Base-by-base conservation (phyloP, 2,329 filamentous ascomycete genomes). In the Neospermospora avenae region DNA sequence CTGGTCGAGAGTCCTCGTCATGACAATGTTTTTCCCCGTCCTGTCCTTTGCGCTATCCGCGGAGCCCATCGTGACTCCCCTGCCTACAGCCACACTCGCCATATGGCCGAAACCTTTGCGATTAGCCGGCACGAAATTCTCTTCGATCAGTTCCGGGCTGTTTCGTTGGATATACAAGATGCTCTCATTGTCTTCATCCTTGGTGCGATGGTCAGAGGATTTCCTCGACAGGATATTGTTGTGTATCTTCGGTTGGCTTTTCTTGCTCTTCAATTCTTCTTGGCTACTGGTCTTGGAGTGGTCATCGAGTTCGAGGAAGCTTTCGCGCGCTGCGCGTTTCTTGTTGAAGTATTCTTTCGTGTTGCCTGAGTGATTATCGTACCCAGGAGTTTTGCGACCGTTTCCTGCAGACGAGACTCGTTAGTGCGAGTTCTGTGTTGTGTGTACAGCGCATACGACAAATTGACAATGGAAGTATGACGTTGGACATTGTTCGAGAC, bases 271-370 rank as follows among this genome's bases (percentile, higher is more conserved):
- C 10, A 51, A 18, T 14, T 37, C 48, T 51, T 51, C 55, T 41
- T 48, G 31, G 20, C 42, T 41, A 3, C 41, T 42, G 14, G 24
- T 56, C 13, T 31, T 20, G 11, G 48, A 51, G 31, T 18, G 55
- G 41, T 57, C 55, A 28, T 57, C 55, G 42, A 57, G 35, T 16
- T 57, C 55, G n/a, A 57, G 34, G 24, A 57, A 49, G 22, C 31
- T 41, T 3, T 57, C 55, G 37, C 22, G n/a, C n/a, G 42, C 22
- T 28, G 41, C 31, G 6, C 41, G 22, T 16, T 57, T 46, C 20
- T 48, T 35, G 42, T 20, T 28, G 35, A 57, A 48, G 20, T n/a
- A 49, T 18, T 46, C 20, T 4, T 41, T 57, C 2, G 55, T 37
- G 18, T 41, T 41, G n/a, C 28, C 11, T 11, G 44, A 28, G 13